phyloP scores from a whole-genome alignment of 2,329 filamentous ascomycete species.

The Thielaviopsis ethacetica region DNA sequence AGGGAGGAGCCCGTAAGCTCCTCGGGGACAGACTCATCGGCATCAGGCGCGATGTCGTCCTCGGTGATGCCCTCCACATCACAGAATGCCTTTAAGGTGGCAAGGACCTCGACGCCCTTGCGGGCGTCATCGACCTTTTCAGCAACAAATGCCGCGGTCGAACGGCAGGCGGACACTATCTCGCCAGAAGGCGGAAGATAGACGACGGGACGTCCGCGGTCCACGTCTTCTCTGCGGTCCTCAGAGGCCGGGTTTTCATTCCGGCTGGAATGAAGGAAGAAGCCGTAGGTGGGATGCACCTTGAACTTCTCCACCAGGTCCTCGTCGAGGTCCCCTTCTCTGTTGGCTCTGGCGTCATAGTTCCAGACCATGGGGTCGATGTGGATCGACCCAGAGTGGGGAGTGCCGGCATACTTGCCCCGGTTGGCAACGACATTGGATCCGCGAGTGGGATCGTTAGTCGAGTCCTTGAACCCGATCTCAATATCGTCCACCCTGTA shows the following conservation, averaged over 20 bases:
- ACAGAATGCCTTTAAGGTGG: slow-evolving; percentile 23
- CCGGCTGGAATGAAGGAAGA: slow-evolving; percentile 31
- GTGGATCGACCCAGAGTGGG: slow-evolving; percentile 37
- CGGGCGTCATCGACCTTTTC: slow-evolving; percentile 20
- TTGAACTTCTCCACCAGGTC: slow-evolving; percentile 31
- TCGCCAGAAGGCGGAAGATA: slow-evolving; percentile 31
- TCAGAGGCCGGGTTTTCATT: slow-evolving; percentile 24
- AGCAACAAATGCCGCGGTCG: slow-evolving; percentile 21
- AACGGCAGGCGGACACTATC: slow-evolving; percentile 30
- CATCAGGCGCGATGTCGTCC: slow-evolving; percentile 8
- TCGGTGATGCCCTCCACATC: slow-evolving; percentile 18
- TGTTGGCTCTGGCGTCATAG: slow-evolving; percentile 34
- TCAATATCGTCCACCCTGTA: slow-evolving; percentile 35
- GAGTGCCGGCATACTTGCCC: slow-evolving; percentile 36
- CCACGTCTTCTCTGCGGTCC: slow-evolving; percentile 16
- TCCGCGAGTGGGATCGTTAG: slow-evolving; percentile 34
- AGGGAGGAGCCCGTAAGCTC: slow-evolving; percentile 10
- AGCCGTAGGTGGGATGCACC: slow-evolving; percentile 36
- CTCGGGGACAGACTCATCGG: slow-evolving; percentile 19
- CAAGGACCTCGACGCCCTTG: slow-evolving; percentile 20
- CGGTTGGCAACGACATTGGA: slow-evolving; percentile 21
- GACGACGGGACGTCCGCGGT: slow-evolving; percentile 31
- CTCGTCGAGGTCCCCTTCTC: slow-evolving; percentile 34
- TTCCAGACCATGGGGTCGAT: slow-evolving; percentile 36
- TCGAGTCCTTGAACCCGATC: slow-evolving; percentile 43